Percentiles rank a stretch among this genome's conserved stretches.
Conservation (phyloP, 208 protist species). For the Crithidia thermophila region DNA sequence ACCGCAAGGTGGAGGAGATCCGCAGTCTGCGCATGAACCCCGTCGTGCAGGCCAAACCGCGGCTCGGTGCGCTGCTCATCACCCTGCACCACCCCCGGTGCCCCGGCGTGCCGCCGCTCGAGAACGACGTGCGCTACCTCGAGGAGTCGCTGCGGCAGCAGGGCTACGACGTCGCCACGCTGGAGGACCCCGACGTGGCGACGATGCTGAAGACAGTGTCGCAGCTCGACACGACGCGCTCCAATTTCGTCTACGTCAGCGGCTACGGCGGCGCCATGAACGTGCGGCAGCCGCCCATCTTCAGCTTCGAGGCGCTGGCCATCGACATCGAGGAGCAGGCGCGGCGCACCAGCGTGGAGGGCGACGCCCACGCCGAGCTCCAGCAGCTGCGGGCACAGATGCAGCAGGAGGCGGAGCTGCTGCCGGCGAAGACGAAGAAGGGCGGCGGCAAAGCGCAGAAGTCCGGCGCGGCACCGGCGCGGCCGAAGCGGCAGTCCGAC, state of each 20-base stretch:
- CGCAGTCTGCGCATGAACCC: slow-evolving; percentile 64
- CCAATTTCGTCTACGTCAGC: slow-evolving; percentile 84
- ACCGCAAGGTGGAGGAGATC: slow-evolving; percentile 85
- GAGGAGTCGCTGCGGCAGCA: slow-evolving; percentile 63
- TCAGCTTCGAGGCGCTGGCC: slow-evolving; percentile 61
- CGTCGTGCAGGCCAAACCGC: slow-evolving; percentile 62
- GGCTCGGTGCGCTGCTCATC: slow-evolving; percentile 75
- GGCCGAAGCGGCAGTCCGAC: slow-evolving; percentile 48
- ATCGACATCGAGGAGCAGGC: slow-evolving; percentile 67
- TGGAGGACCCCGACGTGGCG: slow-evolving; percentile 51
- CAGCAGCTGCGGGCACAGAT: slow-evolving; percentile 39
- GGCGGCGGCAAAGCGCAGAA: slow-evolving; percentile 55
- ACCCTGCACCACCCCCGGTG: slow-evolving; percentile 59
- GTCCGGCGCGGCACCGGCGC: slow-evolving; percentile 17
- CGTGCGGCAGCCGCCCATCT: slow-evolving; percentile 68
- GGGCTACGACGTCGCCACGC: slow-evolving; percentile 73
- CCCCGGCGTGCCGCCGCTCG: slow-evolving; percentile 53
- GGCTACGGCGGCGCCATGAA: slow-evolving; percentile 82
- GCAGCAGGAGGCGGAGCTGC: slow-evolving; percentile 30
- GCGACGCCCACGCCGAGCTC: slow-evolving; percentile 40
- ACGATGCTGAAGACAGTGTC: slow-evolving; percentile 63
- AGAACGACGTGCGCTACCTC: slow-evolving; percentile 34
- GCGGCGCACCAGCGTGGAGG: slow-evolving; percentile 46
- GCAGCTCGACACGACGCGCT: slow-evolving; percentile 58
- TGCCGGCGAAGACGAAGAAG: slow-evolving; percentile 54